A percentile compares a stretch with the other conserved stretches of the same genome.
These are phyloP conservation scores for Metschnikowia dekortorum DNA, from an alignment of 805 yeast species.

Conservation along the genomic window DNA sequence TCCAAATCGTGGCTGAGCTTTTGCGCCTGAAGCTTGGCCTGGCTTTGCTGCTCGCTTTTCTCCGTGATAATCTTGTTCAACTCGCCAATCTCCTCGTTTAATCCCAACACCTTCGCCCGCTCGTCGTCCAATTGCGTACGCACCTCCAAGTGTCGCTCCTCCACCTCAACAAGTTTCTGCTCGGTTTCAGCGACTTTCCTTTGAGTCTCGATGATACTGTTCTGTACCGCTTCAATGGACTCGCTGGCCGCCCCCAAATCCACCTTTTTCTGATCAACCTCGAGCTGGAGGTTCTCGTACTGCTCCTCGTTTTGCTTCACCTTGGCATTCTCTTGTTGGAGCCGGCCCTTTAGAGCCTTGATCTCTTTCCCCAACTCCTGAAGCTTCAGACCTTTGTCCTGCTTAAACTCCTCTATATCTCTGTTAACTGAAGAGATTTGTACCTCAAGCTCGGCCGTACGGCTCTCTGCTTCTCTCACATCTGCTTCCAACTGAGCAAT, in stretches of 20 bases:
- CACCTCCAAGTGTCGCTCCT: slow-evolving; percentile 15
- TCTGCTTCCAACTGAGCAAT: slow-evolving; percentile 37
- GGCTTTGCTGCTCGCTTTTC: slow-evolving; percentile 43
- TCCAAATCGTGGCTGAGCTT: slow-evolving; percentile 53
- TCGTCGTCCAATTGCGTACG: slow-evolving; percentile 46
- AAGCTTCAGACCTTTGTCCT: slow-evolving; percentile 77
- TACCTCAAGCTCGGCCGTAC: slow-evolving; percentile 25
- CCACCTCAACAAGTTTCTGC: slow-evolving; percentile 22
- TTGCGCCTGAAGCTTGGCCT: slow-evolving; percentile 49
- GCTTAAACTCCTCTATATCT: slow-evolving; percentile 78
- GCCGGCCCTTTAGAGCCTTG: slow-evolving; percentile 22
- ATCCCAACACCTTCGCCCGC: slow-evolving; percentile 55
- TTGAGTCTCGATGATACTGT: slow-evolving; percentile 27
- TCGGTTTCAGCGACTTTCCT: slow-evolving; percentile 11
- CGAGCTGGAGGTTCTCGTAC: slow-evolving; percentile 64
- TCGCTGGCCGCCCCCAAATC: slow-evolving; percentile 50
- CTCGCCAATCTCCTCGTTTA: slow-evolving; percentile 73
- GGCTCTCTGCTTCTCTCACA: slow-evolving; percentile 32
- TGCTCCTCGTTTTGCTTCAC: slow-evolving; percentile 46
- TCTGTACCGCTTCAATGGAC: slow-evolving; percentile 33
- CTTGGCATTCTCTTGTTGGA: slow-evolving; percentile 37
- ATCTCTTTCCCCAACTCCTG: slow-evolving; percentile 58
- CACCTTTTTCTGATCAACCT: slow-evolving; percentile 58
- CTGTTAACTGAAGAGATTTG: slow-evolving; percentile 56
- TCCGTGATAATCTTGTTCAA: slow-evolving; percentile 42